Percentiles rank a stretch among this genome's conserved stretches.
Conservation (phyloP, 2,329 filamentous ascomycete genomes). For the Penicillium concentricum region DNA sequence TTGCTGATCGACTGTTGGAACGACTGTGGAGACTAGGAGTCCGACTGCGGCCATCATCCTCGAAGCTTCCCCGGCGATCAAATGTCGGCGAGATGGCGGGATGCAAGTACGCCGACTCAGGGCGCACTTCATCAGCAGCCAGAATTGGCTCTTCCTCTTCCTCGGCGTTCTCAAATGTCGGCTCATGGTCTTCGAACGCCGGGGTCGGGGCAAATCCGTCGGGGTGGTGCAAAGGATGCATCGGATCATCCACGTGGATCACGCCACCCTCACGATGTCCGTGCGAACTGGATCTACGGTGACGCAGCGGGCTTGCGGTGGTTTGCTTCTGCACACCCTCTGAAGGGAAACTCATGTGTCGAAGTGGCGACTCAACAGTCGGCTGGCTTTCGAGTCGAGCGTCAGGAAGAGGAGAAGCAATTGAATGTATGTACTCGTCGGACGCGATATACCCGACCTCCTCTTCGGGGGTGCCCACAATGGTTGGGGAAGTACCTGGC, state of each 20-base stretch:
- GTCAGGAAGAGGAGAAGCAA: conserved; percentile 61
- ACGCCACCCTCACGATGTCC: conserved; percentile 39
- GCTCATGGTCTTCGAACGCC: conserved; percentile 50
- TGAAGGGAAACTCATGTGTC: conserved; percentile 50
- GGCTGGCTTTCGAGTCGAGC: conserved; percentile 46
- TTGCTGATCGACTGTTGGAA: conserved; percentile 63
- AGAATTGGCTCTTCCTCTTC: conserved; percentile 76
- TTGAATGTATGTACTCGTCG: conserved; percentile 77
- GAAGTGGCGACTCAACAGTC: conserved; percentile 52
- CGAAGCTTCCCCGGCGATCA: conserved; percentile 61
- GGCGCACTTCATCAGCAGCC: conserved; percentile 80
- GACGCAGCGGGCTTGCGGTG: conserved; percentile 8
- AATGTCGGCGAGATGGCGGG: conserved; percentile 78
- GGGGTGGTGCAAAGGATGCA: conserved; percentile 42
- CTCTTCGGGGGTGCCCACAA: conserved; percentile 77
- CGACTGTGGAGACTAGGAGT: conserved; percentile 60
- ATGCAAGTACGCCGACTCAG: conserved; percentile 65
- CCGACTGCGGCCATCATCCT: conserved; percentile 51
- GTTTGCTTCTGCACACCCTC: conserved; percentile 42
- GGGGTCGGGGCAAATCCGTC: conserved; percentile 52
- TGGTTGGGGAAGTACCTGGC: conserved; percentile 63
- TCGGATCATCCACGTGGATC: conserved; percentile 75
- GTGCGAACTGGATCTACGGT: conserved; percentile 13
- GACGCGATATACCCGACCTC: conserved; percentile 85
- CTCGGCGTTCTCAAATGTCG: conserved; percentile 49